Conservation (phyloP, 208 protist species). For the Leishmania amazonensis region DNA sequence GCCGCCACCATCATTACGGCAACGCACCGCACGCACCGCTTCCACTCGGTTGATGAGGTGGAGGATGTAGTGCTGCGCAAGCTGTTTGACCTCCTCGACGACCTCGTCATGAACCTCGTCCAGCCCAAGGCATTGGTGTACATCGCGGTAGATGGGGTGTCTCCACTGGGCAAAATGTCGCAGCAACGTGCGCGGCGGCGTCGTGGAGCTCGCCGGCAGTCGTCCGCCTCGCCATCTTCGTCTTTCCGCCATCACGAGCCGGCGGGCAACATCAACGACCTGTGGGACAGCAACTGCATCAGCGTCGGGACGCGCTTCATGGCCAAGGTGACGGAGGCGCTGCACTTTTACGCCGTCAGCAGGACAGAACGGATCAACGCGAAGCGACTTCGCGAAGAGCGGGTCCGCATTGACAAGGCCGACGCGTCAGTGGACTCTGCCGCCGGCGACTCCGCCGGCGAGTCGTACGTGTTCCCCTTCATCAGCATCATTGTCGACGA, state of each 20-base stretch:
- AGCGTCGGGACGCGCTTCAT: constrained; percentile 88
- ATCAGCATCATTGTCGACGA: constrained; percentile 95
- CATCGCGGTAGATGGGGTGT: constrained; percentile 97
- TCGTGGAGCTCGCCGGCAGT: constrained; percentile 29
- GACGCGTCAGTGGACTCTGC: background rate
- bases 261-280: constrained; percentile 32
- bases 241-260: constrained; percentile 6
- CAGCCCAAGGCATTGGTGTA: constrained; percentile 96
- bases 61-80: constrained; percentile 69
- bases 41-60: constrained; percentile 52
- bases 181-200: constrained; percentile 98
- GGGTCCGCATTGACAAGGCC: background rate
- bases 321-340: constrained; percentile 68
- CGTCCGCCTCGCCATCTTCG: background rate
- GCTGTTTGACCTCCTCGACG: constrained; percentile 80
- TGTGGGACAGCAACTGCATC: constrained; percentile 89
- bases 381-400: constrained; percentile 61
- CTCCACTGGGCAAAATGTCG: constrained; percentile 98
- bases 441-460: background rate
- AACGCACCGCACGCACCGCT: constrained; percentile 38
- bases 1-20: constrained; percentile 61
- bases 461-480: constrained; percentile 23
- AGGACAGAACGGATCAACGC: constrained; percentile 86
- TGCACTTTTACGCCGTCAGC: constrained; percentile 82
- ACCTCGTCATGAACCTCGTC: constrained; percentile 87